These are phyloP conservation scores for Globisporangium canariense DNA, from an alignment of 352 stramenopile species.

Conservation along the genomic window DNA sequence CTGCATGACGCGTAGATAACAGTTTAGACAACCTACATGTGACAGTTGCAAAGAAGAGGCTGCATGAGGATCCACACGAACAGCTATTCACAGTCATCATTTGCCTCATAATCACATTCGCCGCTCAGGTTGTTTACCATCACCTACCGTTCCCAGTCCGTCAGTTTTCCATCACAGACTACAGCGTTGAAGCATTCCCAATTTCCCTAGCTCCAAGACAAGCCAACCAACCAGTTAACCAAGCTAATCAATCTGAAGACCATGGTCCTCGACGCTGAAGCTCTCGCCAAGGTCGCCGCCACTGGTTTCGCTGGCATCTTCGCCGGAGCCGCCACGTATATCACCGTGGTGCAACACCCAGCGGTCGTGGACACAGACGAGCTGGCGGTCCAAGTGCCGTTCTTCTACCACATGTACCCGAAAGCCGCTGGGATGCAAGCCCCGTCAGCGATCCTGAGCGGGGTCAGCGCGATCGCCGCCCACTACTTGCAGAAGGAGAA, in stretches of 20 bases:
- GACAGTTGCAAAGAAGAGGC: too few relatives aligned
- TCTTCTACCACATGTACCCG: conserved; percentile 31
- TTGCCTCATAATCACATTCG: too few relatives aligned
- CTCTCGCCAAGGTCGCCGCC: conserved; percentile 15
- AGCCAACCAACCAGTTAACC: not conserved
- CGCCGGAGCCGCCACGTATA: conserved; percentile 29
- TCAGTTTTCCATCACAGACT: too few relatives aligned
- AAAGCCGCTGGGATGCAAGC: conserved; percentile 22
- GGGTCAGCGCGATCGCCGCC: conserved; percentile 18
- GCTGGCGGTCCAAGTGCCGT: conserved; percentile 16
- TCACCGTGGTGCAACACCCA: conserved; percentile 33
- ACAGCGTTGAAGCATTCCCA: not conserved
- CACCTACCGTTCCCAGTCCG: too few relatives aligned
- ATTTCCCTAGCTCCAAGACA: not conserved
- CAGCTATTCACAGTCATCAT: too few relatives aligned
- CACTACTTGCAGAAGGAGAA: conserved; percentile 14
- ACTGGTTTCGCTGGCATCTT: conserved; percentile 24
- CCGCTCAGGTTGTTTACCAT: too few relatives aligned
- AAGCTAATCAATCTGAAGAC: not conserved
- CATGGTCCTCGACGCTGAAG: conserved; percentile 10
- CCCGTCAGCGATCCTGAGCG: conserved; percentile 19
- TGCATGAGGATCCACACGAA: too few relatives aligned
- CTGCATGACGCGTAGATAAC: too few relatives aligned
- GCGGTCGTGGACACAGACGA: conserved; percentile 15
- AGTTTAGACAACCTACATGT: too few relatives aligned